Percentiles rank a stretch among this genome's conserved stretches.
Conservation (phyloP, 768 basidiomycete species). For the Hygrophorus russula region DNA sequence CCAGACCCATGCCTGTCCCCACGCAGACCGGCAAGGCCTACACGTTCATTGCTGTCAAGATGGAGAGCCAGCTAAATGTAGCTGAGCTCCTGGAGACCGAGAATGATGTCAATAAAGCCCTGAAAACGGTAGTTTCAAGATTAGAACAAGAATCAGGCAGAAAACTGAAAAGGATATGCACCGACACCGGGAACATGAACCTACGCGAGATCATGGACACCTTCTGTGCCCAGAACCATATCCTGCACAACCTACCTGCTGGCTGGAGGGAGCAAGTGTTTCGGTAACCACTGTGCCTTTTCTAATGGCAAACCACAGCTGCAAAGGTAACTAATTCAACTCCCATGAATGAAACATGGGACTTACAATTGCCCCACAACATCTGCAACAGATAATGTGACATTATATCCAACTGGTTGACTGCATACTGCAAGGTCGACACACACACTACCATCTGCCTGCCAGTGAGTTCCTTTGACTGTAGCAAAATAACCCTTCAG, state of each 20-base stretch:
- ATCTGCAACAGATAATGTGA: too few relatives aligned
- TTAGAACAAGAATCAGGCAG: neutral
- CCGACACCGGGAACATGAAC: neutral
- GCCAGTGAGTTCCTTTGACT: too few relatives aligned
- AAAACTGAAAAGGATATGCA: neutral
- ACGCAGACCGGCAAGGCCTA: neutral
- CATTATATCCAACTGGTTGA: too few relatives aligned
- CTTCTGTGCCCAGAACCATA: neutral
- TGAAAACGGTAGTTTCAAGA: neutral
- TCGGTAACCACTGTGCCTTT: too few relatives aligned
- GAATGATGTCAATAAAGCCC: neutral
- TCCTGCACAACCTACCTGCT: neutral
- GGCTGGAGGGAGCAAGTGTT: too few relatives aligned
- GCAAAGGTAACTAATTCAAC: too few relatives aligned
- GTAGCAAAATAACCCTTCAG: too few relatives aligned
- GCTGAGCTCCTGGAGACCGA: neutral
- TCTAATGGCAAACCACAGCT: too few relatives aligned
- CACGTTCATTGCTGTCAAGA: neutral
- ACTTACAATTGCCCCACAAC: too few relatives aligned
- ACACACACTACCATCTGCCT: too few relatives aligned
- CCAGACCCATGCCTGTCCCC: neutral
- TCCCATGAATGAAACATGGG: too few relatives aligned
- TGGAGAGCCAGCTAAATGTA: neutral
- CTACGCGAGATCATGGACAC: neutral
- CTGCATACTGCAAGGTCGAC: too few relatives aligned